A percentile compares a stretch with the other conserved stretches of the same genome.
These are phyloP conservation scores for Rhypophila decipiens DNA, from an alignment of 495 filamentous ascomycete species.

Conservation along the genomic window DNA sequence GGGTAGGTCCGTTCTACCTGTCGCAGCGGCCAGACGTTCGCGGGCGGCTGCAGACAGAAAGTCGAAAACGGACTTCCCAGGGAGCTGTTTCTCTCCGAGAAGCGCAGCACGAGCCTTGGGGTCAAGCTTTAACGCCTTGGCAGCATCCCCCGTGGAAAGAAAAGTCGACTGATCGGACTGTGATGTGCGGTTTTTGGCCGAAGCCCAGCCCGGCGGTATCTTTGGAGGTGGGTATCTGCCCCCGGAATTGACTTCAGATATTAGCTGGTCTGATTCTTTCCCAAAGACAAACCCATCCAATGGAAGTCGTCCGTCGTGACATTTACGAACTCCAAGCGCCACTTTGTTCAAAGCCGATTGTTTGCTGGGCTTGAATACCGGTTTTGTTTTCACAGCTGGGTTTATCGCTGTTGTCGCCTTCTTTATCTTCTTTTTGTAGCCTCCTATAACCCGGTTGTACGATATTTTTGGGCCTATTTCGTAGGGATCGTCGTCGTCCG, in stretches of 20 bases:
- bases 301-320: conserved; percentile 81
- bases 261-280: conserved; percentile 43
- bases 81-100: conserved; percentile 74
- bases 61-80: conserved; percentile 93
- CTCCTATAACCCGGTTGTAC: conserved; percentile 80
- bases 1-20: conserved; percentile 72
- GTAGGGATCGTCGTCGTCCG: conserved; percentile 96
- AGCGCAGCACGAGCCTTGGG: conserved; percentile 73
- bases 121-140: conserved; percentile 68
- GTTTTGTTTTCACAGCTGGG: conserved; percentile 60
- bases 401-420: conserved; percentile 51
- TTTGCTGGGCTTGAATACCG: conserved; percentile 76
- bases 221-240: conserved; percentile 67
- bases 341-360: conserved; percentile 45
- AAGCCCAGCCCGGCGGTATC: conserved; percentile 73
- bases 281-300: conserved; percentile 81
- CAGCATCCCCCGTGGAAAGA: conserved; percentile 66
- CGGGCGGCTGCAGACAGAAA: conserved; percentile 79
- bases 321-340: conserved; percentile 60
- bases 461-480: conserved; percentile 84
- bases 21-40: conserved; percentile 66
- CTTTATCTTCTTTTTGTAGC: conserved; percentile 81
- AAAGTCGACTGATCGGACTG: conserved; percentile 38
- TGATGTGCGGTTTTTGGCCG: conserved; percentile 47
- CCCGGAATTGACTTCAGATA: conserved; percentile 46